Conservation (phyloP, 352 stramenopile genomes). For the Globisporangium recalcitrans region DNA sequence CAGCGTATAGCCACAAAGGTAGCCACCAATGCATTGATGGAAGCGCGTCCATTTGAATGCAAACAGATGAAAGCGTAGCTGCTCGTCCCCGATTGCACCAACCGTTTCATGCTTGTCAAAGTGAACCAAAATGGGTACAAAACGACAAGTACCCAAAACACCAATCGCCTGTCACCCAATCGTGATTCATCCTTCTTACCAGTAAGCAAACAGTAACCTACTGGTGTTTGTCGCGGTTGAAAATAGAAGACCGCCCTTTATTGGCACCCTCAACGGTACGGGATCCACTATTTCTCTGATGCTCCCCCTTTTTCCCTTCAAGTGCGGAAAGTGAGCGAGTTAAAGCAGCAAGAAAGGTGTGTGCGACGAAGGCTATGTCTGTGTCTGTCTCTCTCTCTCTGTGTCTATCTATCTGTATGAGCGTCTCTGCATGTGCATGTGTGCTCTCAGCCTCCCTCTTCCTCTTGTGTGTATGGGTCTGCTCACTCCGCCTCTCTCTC, state of each 20-base stretch:
- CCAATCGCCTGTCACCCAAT: not conserved
- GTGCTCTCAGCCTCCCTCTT: not conserved
- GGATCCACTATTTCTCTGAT: conserved; percentile 1
- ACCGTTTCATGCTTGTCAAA: not conserved
- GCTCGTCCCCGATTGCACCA: not conserved
- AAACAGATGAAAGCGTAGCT: not conserved
- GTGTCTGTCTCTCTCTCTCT: not conserved
- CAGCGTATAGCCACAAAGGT: no score
- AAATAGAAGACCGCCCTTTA: not conserved
- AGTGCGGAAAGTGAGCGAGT: conserved; percentile 3
- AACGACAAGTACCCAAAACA: not conserved
- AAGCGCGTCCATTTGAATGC: not conserved
- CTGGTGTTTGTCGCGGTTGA: no score
- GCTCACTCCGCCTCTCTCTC: not conserved
- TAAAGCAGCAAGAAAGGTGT: not conserved
- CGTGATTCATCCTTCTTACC: no score
- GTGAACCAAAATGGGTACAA: not conserved
- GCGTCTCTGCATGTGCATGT: not conserved
- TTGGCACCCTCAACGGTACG: not conserved
- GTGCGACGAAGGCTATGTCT: not conserved
- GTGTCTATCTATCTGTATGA: not conserved
- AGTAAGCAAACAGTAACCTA: no score
- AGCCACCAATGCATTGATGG: no score
- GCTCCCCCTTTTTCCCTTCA: conserved; percentile 11
- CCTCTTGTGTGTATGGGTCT: not conserved